These are phyloP conservation scores for Lagenidium giganteum DNA, from an alignment of 352 stramenopile genomes.

Conservation along the genomic window DNA sequence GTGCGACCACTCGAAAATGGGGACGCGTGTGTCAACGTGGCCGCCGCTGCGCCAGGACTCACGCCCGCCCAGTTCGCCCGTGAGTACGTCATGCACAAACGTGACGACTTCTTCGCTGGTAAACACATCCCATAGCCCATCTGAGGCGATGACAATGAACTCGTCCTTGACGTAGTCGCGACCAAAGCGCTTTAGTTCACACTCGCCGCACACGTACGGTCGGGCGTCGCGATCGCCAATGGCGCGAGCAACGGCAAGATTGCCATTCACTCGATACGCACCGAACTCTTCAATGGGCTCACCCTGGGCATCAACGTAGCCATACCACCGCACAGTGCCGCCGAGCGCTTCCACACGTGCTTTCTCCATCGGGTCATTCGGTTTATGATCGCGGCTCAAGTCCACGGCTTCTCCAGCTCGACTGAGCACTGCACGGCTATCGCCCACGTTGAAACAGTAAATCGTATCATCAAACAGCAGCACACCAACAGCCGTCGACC, in stretches of 20 bases:
- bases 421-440: conserved; percentile 90
- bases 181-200: conserved; percentile 60
- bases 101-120: conserved; percentile 83
- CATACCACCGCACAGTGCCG: conserved; percentile 81
- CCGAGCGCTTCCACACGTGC: conserved; percentile 60
- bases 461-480: conserved; percentile 60
- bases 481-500: conserved; percentile 54
- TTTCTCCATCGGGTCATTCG: conserved; percentile 65
- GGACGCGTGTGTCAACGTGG: conserved; percentile 66
- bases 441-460: conserved; percentile 85
- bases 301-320: conserved; percentile 66
- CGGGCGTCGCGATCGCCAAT: conserved; percentile 81
- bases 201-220: conserved; percentile 68
- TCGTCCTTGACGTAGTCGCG: conserved; percentile 63
- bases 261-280: conserved; percentile 87
- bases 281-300: conserved; percentile 79
- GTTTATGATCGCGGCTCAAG: conserved; percentile 80
- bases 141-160: conserved; percentile 87
- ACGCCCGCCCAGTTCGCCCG: conserved; percentile 55
- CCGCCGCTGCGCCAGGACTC: conserved; percentile 60
- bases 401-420: conserved; percentile 49
- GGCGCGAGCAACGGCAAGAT: conserved; percentile 85
- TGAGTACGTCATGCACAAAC: conserved; percentile 84
- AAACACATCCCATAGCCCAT: conserved; percentile 91
- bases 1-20: conserved; percentile 81